Base-by-base conservation (phyloP, 2,329 filamentous ascomycete genomes). In the Alternaria sp. region DNA sequence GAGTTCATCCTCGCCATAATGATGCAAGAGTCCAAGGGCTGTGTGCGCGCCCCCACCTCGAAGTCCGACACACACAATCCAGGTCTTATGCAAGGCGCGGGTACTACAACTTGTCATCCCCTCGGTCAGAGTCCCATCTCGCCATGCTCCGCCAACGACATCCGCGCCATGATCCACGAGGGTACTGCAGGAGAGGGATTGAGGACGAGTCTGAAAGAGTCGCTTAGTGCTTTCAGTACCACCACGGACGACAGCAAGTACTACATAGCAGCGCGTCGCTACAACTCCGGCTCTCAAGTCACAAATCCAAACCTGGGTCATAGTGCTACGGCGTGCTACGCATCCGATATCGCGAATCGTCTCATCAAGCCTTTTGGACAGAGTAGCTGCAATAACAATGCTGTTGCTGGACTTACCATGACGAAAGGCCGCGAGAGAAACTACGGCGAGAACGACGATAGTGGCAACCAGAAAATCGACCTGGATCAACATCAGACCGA, bases 311-410 rank as follows among this genome's bases (percentile, higher is more conserved):
- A 83, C 63, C 70, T 82, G 7, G 76, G 80, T 41, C 74, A 78
- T 55, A 81, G 81, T 45, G 67, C 70, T 36, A 84, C 83, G 18
- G 78, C 80, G 62, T 85, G 83, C 76, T 87, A 87, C 69, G 77
- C 80, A 9, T 80, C 76, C 18, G 85, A 86, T 63, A 75, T 86
- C 63, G 84, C 85, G 49, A 85, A 85, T 67, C 76, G 82, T 45
- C 16, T 80, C 81, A 12, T 73, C 74, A 38, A 7, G 2, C 46
- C 30, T 22, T 49, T 49, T 22, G 18, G 30, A 9, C 20, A 49
- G 2, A 49, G 46, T 11, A 36, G 12, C 18, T 49, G 46, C 20
- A 30, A 49, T 12, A 49, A 36, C 18, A 16, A 11, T n/a, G 46
- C 46, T 46, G 49, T 56, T 43, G 27, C 61, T 32, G 40, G 32